Evolutionary conservation across 1,284 basidiomycete genomes (phyloP).

Genomic region (Sporisorium iseilematis-ciliati): DNA sequence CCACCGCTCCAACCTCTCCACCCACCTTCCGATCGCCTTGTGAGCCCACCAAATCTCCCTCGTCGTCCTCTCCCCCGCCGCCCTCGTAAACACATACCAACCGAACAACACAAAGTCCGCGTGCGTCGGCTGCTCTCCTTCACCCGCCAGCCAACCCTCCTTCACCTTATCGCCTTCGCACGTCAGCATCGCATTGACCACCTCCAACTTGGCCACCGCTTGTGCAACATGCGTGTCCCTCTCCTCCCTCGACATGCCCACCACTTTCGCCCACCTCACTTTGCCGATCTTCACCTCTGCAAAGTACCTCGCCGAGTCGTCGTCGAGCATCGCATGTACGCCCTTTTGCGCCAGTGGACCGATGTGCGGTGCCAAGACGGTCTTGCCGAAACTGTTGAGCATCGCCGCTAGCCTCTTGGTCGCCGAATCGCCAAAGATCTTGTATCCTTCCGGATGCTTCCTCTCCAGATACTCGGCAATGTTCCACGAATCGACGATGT

Average conservation of each 20-base stretch:
- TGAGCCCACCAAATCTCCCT: conserved; percentile 53
- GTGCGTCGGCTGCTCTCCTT: conserved; percentile 54
- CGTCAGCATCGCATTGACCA: conserved; percentile 40
- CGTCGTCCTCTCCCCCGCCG: conserved; percentile 33
- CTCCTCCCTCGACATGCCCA: conserved; percentile 21
- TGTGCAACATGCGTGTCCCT: conserved; percentile 28
- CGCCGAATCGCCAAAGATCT: conserved; percentile 45
- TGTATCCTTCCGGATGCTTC: conserved; percentile 39
- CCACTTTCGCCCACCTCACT: conserved; percentile 37
- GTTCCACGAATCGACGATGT: conserved; percentile 57
- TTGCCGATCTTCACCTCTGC: conserved; percentile 54
- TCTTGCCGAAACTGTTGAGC: conserved; percentile 52
- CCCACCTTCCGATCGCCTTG: conserved; percentile 43
- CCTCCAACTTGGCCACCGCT: conserved; percentile 40
- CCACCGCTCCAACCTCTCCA: conserved; percentile 52
- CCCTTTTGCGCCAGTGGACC: conserved; percentile 38
- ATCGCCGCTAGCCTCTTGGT: conserved; percentile 50
- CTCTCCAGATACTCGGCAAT: conserved; percentile 56
- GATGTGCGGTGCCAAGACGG: conserved; percentile 41
- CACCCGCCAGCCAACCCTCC: conserved; percentile 48
- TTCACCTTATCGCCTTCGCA: conserved; percentile 27
- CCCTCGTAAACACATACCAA: conserved; percentile 51
- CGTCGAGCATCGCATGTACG: conserved; percentile 48
- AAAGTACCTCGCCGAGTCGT: conserved; percentile 53
- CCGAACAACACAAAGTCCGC: conserved; percentile 60